A percentile compares a stretch with the other conserved stretches of the same genome.
phyloP scores from a whole-genome alignment of 2,329 filamentous ascomycete species.

The Dryadomyces sulphureus region DNA sequence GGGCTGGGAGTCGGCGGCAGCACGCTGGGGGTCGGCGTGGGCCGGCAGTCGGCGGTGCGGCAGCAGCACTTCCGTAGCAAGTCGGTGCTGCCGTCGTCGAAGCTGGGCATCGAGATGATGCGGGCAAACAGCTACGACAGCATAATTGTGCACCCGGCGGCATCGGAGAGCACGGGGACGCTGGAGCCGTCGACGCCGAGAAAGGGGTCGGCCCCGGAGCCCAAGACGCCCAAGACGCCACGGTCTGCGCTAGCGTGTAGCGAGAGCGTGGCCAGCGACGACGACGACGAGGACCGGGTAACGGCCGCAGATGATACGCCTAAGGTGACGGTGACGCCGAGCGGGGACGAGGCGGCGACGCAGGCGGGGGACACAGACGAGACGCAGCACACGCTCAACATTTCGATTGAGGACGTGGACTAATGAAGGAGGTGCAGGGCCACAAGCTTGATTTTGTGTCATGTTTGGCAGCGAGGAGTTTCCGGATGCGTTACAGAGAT shows the following conservation, averaged over 20 bases:
- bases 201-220: slow-evolving; percentile 19
- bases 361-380: background rate
- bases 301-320: slow-evolving; percentile 9
- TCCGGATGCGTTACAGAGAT: background rate
- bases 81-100: slow-evolving; percentile 57
- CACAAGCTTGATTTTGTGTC: background rate
- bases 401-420: background rate
- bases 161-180: slow-evolving; percentile 12
- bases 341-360: background rate
- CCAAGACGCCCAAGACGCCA: background rate
- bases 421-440: background rate
- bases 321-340: background rate
- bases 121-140: slow-evolving; percentile 89
- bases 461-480: slow-evolving; percentile 2
- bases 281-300: slow-evolving; percentile 7
- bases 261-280: background rate
- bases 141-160: slow-evolving; percentile 27
- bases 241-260: background rate
- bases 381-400: background rate
- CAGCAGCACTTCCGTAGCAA: slow-evolving; percentile 38
- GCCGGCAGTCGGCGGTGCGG: slow-evolving; percentile 21
- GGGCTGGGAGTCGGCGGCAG: slow-evolving; percentile 11
- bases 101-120: slow-evolving; percentile 96
- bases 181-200: slow-evolving; percentile 34
- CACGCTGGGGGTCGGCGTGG: background rate